phyloP scores from a whole-genome alignment of 2,329 filamentous ascomycete genomes.

The Proliferodiscus dingleyae region DNA sequence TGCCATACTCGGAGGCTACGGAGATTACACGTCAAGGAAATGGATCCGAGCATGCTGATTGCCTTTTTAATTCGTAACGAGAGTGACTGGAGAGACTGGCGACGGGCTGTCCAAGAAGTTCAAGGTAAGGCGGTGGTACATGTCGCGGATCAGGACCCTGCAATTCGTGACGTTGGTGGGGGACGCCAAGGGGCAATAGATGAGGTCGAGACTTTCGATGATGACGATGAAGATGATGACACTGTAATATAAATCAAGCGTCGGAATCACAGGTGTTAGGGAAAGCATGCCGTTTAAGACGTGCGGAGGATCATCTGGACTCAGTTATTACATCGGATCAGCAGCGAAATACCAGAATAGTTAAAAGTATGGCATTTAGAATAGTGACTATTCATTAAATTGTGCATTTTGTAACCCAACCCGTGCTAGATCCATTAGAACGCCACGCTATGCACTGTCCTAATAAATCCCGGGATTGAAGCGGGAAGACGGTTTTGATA shows the following conservation, averaged over 20 bases:
- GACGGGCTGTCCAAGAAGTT: slow-evolving; percentile 65
- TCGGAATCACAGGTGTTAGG: not conserved
- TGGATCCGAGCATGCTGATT: slow-evolving; percentile 98
- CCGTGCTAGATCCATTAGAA: not conserved
- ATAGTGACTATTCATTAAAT: no score
- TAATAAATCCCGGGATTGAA: not conserved
- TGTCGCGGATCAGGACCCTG: slow-evolving; percentile 67
- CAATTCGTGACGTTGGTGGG: slow-evolving; percentile 43
- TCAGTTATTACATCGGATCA: not conserved
- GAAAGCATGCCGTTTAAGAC: slow-evolving; percentile 6
- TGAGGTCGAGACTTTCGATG: slow-evolving; percentile 85
- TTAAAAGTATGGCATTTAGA: not conserved
- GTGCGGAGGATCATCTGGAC: not conserved
- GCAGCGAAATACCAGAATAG: not conserved
- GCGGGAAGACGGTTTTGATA: not conserved
- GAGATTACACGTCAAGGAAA: slow-evolving; percentile 77
- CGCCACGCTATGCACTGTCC: slow-evolving; percentile 6
- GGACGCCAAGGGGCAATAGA: slow-evolving; percentile 74
- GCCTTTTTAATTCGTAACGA: slow-evolving; percentile 82
- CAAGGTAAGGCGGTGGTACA: slow-evolving; percentile 83
- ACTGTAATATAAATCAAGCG: slow-evolving; percentile 28
- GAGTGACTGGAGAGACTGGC: slow-evolving; percentile 81
- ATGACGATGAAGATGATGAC: slow-evolving; percentile 49
- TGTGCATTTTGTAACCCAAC: no score
- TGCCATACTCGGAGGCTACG: slow-evolving; percentile 86